Evolutionary conservation across 106 monocot genomes (phyloP), one percentile per base, ranked within the genome.

Genomic region (Vanilla planifolia): DNA sequence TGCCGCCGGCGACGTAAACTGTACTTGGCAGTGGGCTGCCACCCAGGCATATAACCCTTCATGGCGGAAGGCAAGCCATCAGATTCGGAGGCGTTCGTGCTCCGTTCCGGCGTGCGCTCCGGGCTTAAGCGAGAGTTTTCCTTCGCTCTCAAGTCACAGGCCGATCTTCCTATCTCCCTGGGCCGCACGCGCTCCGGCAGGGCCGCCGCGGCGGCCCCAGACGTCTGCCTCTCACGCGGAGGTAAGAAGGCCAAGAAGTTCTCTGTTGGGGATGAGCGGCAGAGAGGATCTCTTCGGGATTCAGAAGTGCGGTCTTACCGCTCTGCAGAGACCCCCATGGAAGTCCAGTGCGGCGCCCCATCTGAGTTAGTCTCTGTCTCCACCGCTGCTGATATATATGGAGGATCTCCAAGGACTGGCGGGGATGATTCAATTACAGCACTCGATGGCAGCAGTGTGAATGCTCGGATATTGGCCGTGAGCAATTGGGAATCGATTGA

Each of bases 91-190:
- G 71, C 33, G 10, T 74, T 59, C 71, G 82, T 81, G 29, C 60
- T 82, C 59, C 85, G 77, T 7, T 89, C 85, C 33, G 77, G 74
- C 50, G 85, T 83, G 41, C 89, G 89, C 11, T 48, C 75, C 19
- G 85, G 93, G 0, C 85, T 89, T 24, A 93, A 89, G 77, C 61
- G 93, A 20, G 93, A 93, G 66, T 85, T 93, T 62, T 72, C 77
- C 63, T 93, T 93, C 61, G 89, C 93, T 60, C 67, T 89, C 43
- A 65, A 68, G 33, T 70, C 82, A 2, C 93, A 85, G 67, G 74
- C 89, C 41, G 67, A 79, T 29, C 59, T 93, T 42, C 48, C 71
- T 1, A 17, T 61, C 8, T 73, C 64, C 27, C 75, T 72, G 42
- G 45, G 66, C 65, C 73, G 89, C 20, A 81, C 84, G 4, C 74